Evolutionary conservation across 306 rosid species (phyloP).

Genomic region (Phaseolus lunatus): DNA sequence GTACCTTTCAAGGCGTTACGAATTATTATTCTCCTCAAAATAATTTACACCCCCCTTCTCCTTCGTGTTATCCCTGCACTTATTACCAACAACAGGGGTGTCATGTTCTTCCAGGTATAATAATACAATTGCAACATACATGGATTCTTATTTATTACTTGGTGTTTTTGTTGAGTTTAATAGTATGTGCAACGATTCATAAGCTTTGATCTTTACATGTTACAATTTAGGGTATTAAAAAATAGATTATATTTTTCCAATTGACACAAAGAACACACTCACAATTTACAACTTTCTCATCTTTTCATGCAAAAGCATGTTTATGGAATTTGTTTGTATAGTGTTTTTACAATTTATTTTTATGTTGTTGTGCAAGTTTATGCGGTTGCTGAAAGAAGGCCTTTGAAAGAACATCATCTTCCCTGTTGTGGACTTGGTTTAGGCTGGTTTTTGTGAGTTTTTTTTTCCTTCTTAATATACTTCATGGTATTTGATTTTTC

Average conservation of each 20-base stretch:
- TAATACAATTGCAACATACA: neutral
- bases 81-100: constrained; percentile 58
- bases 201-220: too few relatives aligned
- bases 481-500: too few relatives aligned
- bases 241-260: too few relatives aligned
- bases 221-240: too few relatives aligned
- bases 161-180: neutral
- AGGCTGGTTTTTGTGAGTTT: constrained; percentile 87
- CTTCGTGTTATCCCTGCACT: constrained; percentile 40
- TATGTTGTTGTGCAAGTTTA: constrained; percentile 58
- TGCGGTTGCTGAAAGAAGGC: constrained; percentile 65
- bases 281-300: too few relatives aligned
- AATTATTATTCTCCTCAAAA: constrained; percentile 57
- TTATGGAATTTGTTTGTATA: neutral
- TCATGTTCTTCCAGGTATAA: constrained; percentile 58
- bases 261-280: too few relatives aligned
- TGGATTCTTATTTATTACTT: neutral
- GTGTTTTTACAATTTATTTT: neutral
- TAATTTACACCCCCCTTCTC: constrained; percentile 40
- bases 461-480: neutral
- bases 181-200: too few relatives aligned
- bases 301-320: neutral
- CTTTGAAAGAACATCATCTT: constrained; percentile 63
- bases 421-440: constrained; percentile 80
- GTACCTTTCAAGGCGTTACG: constrained; percentile 91